These are phyloP conservation scores for Drechslerella stenobrocha DNA, from an alignment of 2,329 filamentous ascomycete species.

Conservation along the genomic window DNA sequence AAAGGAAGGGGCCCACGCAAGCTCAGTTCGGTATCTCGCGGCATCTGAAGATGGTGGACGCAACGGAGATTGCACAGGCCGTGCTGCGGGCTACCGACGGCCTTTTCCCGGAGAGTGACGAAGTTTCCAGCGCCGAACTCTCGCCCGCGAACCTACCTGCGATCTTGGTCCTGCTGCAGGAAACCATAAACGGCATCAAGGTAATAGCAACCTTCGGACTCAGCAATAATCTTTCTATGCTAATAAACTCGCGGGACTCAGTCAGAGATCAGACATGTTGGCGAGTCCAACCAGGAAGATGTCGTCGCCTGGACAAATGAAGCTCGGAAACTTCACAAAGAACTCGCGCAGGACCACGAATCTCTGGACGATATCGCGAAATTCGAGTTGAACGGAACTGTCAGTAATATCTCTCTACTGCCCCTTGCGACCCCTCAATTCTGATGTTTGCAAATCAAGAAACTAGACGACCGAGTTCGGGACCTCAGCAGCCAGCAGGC, in stretches of 20 bases:
- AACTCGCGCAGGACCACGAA: constrained; percentile 47
- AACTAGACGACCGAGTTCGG: constrained; percentile 46
- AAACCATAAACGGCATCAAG: constrained; percentile 48
- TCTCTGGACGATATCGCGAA: constrained; percentile 33
- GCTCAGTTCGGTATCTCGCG: not conserved
- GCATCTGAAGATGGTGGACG: constrained; percentile 18
- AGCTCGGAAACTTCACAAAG: constrained; percentile 49
- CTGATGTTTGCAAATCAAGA: constrained; percentile 47
- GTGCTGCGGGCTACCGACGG: constrained; percentile 44
- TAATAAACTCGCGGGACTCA: constrained; percentile 13
- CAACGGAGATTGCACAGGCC: constrained; percentile 35
- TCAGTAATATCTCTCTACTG: constrained; percentile 22
- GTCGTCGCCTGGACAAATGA: constrained; percentile 51
- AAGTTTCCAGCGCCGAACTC: constrained; percentile 48
- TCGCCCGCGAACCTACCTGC: constrained; percentile 49
- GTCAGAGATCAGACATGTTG: constrained; percentile 51
- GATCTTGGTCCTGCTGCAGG: constrained; percentile 49
- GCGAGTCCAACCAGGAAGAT: constrained; percentile 46
- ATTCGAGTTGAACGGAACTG: constrained; percentile 34
- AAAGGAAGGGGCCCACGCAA: not conserved
- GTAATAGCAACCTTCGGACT: not conserved
- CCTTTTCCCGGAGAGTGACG: constrained; percentile 40
- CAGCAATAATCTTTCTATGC: not conserved
- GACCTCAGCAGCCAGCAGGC: constrained; percentile 49
- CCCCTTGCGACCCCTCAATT: not conserved